Evolutionary conservation across 768 basidiomycete species (phyloP).

Genomic region (Lactarius evosmus): DNA sequence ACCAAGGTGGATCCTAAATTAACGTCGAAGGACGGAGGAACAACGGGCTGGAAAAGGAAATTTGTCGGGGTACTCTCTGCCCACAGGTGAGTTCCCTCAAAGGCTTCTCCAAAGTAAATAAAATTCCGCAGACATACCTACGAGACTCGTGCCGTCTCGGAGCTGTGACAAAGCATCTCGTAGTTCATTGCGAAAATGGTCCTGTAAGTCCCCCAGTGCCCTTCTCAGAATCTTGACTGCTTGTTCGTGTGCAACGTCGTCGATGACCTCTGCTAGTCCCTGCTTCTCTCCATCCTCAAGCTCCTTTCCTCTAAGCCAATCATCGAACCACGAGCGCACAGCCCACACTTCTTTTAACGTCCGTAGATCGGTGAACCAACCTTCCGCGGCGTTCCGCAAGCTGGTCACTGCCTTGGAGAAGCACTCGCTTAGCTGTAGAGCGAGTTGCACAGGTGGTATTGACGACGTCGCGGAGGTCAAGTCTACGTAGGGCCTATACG

Average conservation of each 20-base stretch:
- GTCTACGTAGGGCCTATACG: constrained; percentile 86
- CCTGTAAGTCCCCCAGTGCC: constrained; percentile 43
- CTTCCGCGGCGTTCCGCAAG: constrained; percentile 44
- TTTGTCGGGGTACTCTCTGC: constrained; percentile 52
- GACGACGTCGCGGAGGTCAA: constrained; percentile 55
- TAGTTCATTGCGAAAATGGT: constrained; percentile 47
- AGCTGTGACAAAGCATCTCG: constrained; percentile 39
- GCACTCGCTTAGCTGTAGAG: constrained; percentile 58
- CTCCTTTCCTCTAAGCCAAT: constrained; percentile 41
- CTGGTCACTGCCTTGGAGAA: constrained; percentile 50
- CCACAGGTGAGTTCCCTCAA: constrained; percentile 14
- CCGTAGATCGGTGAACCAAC: constrained; percentile 60
- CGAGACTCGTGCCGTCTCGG: constrained; percentile 31
- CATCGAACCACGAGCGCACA: constrained; percentile 51
- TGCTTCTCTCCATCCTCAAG: constrained; percentile 49
- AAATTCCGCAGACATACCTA: constrained; percentile 32
- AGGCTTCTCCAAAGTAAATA: not conserved
- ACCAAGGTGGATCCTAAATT: constrained; percentile 39
- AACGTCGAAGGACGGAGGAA: constrained; percentile 44
- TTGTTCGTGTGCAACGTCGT: constrained; percentile 52
- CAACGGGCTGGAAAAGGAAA: constrained; percentile 54
- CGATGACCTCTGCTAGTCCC: constrained; percentile 45
- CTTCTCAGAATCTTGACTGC: constrained; percentile 58
- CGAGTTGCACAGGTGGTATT: constrained; percentile 44
- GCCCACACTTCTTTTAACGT: constrained; percentile 69